Base-by-base conservation (phyloP, 352 stramenopile species). In the Phytophthora kernoviae region DNA sequence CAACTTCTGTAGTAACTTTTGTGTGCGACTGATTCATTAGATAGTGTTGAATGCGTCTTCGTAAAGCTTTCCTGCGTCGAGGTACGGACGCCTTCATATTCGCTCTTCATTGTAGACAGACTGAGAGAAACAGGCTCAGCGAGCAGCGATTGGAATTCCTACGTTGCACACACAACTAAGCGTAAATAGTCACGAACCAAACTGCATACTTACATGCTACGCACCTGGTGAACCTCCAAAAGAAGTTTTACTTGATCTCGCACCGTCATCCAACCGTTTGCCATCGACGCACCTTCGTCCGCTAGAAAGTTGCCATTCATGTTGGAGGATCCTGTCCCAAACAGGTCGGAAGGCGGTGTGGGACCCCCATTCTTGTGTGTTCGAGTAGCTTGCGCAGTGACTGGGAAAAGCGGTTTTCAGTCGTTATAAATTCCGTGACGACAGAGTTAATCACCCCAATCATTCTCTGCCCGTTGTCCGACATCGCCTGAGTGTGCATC, bases 141-240 rank as follows among this genome's bases (percentile, higher is more conserved):
- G 11, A 94, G 54, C 14, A 94, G 34, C 1, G 83, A 93, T n/a
- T 75, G 71, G 27, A 91, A 94, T 74, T 94, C 85, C 68, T 91
- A 40, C 21, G 6, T 3, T 30, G 24, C 3, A 27, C 21, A 45
- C 7, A 47, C n/a, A 55, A 4, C n/a, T 4, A 52, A 47, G 47
- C 1, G 17, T 37, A 39, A 42, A 21, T 27, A 49, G 15, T 6
- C 24, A 30, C 24, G 6, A 30, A 30, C 24, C 24, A 30, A 6
- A 30, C 24, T 30, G 24, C 24, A 6, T n/a, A n/a, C n/a, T 30
- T 30, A 6, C 24, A 30, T 49, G 15, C 27, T 34, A 5, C 57
- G 15, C 68, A 84, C 77, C 72, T 84, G 70, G 20, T 88, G 81
- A 51, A 91, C 71, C 57, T 89, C 81, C 17, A 77, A 60, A 0